phyloP scores from a whole-genome alignment of 305 asterid genomes.

The Fraxinus floribunda region DNA sequence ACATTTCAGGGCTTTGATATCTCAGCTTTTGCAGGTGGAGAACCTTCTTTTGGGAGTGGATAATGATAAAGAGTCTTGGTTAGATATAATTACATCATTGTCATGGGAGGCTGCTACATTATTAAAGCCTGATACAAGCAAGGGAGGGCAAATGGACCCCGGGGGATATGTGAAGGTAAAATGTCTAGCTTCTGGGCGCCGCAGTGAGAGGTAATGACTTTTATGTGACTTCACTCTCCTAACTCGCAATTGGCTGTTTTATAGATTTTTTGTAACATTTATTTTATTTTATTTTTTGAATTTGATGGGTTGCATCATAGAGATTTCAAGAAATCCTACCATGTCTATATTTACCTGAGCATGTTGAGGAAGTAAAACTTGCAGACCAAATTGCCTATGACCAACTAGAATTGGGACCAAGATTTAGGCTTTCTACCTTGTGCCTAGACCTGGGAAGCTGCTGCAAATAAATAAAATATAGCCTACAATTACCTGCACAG shows the following conservation, averaged over 20 bases:
- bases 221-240: conserved; percentile 8
- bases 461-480: not conserved
- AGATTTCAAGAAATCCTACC: conserved; percentile 5
- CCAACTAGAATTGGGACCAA: not conserved
- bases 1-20: conserved; percentile 88
- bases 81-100: conserved; percentile 79
- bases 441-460: not conserved
- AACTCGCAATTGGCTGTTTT: conserved; percentile 5
- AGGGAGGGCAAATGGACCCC: conserved; percentile 97
- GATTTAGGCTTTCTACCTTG: not conserved
- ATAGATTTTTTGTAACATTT: conserved; percentile 9
- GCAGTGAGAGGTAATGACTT: conserved; percentile 72
- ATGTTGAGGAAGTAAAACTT: not conserved
- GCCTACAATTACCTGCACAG: not conserved
- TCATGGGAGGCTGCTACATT: conserved; percentile 98
- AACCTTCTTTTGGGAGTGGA: conserved; percentile 73
- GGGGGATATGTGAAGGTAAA: conserved; percentile 93
- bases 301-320: conserved; percentile 7
- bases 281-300: conserved; percentile 1
- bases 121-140: conserved; percentile 87
- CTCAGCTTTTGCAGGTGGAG: conserved; percentile 95
- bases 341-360: not conserved
- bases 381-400: not conserved
- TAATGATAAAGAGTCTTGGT: conserved; percentile 78
- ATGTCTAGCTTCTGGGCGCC: conserved; percentile 87